A percentile compares a stretch with the other conserved stretches of the same genome.
These are phyloP conservation scores for Phytopythium ostracodes DNA, from an alignment of 352 stramenopile genomes.

Conservation along the genomic window DNA sequence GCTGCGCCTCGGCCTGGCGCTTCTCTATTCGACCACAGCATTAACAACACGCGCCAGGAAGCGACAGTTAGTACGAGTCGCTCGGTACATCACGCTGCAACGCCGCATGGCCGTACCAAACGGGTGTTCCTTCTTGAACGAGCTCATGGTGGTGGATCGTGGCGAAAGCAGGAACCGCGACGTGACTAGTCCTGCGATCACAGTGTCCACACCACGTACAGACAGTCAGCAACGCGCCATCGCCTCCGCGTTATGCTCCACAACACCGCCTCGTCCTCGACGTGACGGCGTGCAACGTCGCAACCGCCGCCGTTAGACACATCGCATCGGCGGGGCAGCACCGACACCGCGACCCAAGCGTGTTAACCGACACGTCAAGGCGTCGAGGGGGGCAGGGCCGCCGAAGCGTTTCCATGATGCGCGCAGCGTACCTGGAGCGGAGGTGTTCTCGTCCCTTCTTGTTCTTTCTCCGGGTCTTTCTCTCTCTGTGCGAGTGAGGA, in stretches of 20 bases:
- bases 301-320: constrained; percentile 3
- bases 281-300: constrained; percentile 3
- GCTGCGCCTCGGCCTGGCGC: constrained; percentile 96
- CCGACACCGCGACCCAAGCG: no score
- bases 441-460: neutral
- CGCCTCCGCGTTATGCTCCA: neutral
- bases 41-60: neutral
- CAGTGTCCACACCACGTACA: neutral
- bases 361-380: neutral
- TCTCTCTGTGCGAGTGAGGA: neutral
- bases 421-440: neutral
- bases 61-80: neutral
- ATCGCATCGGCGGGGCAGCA: neutral
- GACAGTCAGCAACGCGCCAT: neutral
- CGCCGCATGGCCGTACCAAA: constrained; percentile 47
- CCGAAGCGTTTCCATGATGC: neutral
- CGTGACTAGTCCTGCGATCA: neutral
- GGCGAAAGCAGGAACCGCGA: neutral
- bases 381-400: neutral
- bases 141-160: constrained; percentile 55
- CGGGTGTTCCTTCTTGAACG: constrained; percentile 90
- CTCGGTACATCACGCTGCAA: neutral
- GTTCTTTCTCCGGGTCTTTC: neutral
- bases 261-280: neutral
- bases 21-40: constrained; percentile 75